These are phyloP conservation scores for Colletotrichum chrysophilum DNA, from an alignment of 2,329 filamentous ascomycete species.

Conservation along the genomic window DNA sequence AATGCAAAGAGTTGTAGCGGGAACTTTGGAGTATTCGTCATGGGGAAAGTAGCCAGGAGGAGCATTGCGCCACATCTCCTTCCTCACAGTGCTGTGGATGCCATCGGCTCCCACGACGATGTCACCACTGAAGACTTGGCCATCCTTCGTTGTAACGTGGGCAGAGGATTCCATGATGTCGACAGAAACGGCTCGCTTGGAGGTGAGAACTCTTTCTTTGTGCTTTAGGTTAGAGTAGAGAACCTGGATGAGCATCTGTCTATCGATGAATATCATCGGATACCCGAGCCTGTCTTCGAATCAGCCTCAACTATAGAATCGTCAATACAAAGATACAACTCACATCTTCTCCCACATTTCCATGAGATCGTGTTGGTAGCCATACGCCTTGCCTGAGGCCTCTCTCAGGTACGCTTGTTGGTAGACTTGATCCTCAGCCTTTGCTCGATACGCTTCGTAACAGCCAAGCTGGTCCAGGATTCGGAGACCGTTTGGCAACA, in stretches of 20 bases:
- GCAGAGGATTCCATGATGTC: conserved; percentile 21
- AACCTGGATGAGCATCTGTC: conserved; percentile 37
- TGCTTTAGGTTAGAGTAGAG: conserved; percentile 37
- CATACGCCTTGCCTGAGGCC: background rate
- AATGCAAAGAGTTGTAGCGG: conserved; percentile 28
- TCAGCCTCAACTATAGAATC: background rate
- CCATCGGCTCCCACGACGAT: conserved; percentile 45
- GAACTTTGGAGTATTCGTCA: conserved; percentile 20
- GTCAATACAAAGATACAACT: background rate
- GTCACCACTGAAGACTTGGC: conserved; percentile 32
- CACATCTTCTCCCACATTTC: background rate
- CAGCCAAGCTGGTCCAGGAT: conserved; percentile 54
- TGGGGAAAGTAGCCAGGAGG: conserved; percentile 27
- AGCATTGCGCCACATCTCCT: conserved; percentile 30
- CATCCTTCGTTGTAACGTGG: conserved; percentile 33
- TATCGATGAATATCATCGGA: conserved; percentile 37
- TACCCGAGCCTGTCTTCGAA: conserved; percentile 29
- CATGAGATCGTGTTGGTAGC: background rate
- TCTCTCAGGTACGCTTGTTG: background rate
- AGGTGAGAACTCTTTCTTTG: conserved; percentile 25
- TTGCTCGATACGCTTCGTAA: conserved; percentile 30
- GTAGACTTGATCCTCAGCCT: conserved; percentile 25
- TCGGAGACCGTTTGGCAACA: conserved; percentile 44
- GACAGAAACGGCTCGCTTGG: conserved; percentile 14
- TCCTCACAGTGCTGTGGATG: conserved; percentile 40